Evolutionary conservation across 352 stramenopile species (phyloP).

Genomic region (Peronospora belbahrii): DNA sequence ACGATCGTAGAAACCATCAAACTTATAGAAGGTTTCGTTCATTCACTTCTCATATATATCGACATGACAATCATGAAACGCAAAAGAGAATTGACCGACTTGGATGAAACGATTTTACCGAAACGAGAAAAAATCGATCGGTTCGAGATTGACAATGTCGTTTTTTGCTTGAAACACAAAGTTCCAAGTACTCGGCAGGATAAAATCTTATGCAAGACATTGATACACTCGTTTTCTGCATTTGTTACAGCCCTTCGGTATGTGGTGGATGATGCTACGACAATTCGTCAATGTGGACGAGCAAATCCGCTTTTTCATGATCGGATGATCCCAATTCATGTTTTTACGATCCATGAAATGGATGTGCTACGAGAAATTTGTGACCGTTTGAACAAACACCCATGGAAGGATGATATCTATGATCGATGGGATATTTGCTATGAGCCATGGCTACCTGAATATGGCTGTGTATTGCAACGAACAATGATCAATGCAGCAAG

Average conservation of each 20-base stretch:
- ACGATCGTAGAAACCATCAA: too few species aligned
- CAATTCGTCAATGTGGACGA: background rate
- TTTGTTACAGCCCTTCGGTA: constrained; percentile 15
- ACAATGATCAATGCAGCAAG: constrained; percentile 10
- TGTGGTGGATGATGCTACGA: background rate
- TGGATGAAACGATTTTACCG: too few species aligned
- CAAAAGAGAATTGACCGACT: too few species aligned
- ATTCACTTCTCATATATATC: too few species aligned
- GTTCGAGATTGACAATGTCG: constrained; percentile 19
- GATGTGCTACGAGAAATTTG: constrained; percentile 10
- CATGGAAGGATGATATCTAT: background rate
- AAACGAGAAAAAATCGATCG: too few species aligned
- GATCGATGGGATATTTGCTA: constrained; percentile 25
- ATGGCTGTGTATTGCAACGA: constrained; percentile 35
- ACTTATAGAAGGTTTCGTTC: too few species aligned
- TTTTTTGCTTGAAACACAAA: constrained; percentile 47
- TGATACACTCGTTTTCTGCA: constrained; percentile 8
- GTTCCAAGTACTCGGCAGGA: constrained; percentile 18
- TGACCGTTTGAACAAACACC: constrained; percentile 1
- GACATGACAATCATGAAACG: constrained; percentile 7
- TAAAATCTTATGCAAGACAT: constrained; percentile 5
- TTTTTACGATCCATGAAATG: constrained; percentile 17
- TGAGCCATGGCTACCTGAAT: constrained; percentile 41
- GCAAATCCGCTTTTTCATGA: constrained; percentile 7
- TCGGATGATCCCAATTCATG: constrained; percentile 6